A percentile compares a stretch with the other conserved stretches of the same genome.
These are phyloP conservation scores for Salvia miltiorrhiza DNA, from an alignment of 257 asterid genomes.

Conservation along the genomic window DNA sequence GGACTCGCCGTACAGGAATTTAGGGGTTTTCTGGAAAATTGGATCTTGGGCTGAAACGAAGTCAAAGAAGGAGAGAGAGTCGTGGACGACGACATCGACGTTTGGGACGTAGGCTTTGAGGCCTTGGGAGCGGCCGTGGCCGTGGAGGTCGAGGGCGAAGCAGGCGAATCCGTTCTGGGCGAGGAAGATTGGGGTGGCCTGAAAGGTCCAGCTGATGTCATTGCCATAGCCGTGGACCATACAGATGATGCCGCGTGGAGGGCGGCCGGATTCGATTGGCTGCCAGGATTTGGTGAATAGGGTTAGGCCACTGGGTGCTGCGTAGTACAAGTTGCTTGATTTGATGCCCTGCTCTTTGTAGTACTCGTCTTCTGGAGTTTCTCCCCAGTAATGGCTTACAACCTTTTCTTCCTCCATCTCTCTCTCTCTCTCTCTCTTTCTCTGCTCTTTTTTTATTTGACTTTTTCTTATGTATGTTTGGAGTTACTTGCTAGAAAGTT, in stretches of 20 bases:
- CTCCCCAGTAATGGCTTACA: constrained; percentile 67
- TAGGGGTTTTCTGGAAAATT: constrained; percentile 26
- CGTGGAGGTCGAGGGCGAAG: constrained; percentile 84
- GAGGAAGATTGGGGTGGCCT: constrained; percentile 75
- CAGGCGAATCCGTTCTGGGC: constrained; percentile 77
- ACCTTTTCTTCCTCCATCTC: constrained; percentile 39
- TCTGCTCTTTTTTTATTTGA: neutral
- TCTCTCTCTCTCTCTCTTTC: neutral
- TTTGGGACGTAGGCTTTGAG: constrained; percentile 74
- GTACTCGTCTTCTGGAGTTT: constrained; percentile 60
- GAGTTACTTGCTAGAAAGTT: constrained; percentile 6
- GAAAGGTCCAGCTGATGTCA: constrained; percentile 91
- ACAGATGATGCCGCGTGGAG: constrained; percentile 66
- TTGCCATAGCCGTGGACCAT: constrained; percentile 95
- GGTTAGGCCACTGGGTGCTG: constrained; percentile 60
- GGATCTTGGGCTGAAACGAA: constrained; percentile 35
- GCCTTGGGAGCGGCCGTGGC: constrained; percentile 89
- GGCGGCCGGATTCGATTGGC: constrained; percentile 37
- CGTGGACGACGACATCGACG: constrained; percentile 59
- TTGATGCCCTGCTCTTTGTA: constrained; percentile 50
- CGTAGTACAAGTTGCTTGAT: constrained; percentile 53
- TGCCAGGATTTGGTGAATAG: constrained; percentile 81
- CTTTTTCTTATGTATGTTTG: neutral
- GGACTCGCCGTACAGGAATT: constrained; percentile 63
- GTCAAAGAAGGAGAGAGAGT: constrained; percentile 47